phyloP scores from a whole-genome alignment of 2,329 filamentous ascomycete species.

The Xylaria sp. region DNA sequence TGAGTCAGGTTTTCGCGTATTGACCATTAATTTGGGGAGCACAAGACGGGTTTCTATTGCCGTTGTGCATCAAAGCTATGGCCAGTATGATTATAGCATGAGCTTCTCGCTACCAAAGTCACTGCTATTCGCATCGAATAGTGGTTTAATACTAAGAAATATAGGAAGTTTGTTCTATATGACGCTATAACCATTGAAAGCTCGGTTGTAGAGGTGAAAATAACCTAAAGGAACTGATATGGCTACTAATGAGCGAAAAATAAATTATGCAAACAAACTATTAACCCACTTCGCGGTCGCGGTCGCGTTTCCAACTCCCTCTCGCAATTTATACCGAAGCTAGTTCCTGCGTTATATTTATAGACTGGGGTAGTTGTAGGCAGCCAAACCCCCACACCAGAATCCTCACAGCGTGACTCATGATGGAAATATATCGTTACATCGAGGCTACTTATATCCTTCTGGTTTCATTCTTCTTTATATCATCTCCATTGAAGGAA shows the following conservation, averaged over 20 bases:
- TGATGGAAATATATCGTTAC: not conserved
- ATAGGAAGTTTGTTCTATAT: too few relatives aligned
- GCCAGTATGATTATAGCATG: not conserved
- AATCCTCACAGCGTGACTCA: not conserved
- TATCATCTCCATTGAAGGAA: too few relatives aligned
- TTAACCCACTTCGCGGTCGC: not conserved
- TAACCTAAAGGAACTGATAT: not conserved
- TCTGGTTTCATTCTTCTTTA: too few relatives aligned
- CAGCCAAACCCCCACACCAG: not conserved
- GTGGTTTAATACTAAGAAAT: too few relatives aligned
- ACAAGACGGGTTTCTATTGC: too few relatives aligned
- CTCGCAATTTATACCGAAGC: not conserved
- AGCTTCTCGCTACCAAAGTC: not conserved
- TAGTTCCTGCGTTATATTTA: not conserved
- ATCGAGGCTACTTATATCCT: not conserved
- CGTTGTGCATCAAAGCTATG: too few relatives aligned
- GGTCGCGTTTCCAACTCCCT: not conserved
- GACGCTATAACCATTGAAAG: too few relatives aligned
- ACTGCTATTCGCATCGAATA: not conserved
- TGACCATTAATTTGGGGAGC: too few relatives aligned
- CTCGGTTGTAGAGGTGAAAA: not conserved
- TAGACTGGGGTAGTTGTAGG: not conserved
- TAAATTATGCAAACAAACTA: not conserved
- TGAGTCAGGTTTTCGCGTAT: not conserved
- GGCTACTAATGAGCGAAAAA: not conserved